Conservation (phyloP, 2,329 filamentous ascomycete species). For the Pestalotiopsis fici region DNA sequence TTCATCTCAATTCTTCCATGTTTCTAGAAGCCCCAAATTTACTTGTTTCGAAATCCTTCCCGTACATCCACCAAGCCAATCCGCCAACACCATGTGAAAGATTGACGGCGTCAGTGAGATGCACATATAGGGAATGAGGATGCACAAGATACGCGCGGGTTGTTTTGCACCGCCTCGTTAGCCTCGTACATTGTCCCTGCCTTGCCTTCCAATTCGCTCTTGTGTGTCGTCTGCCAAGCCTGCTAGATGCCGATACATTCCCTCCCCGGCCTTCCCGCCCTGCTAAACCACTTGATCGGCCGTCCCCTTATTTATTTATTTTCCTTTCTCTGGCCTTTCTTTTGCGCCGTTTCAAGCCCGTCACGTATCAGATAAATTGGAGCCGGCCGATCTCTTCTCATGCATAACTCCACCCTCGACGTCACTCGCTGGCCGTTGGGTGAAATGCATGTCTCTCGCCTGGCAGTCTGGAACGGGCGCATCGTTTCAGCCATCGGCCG, state of each 20-base stretch:
- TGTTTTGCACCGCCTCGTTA: neutral
- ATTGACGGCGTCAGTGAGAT: neutral
- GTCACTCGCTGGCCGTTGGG: neutral
- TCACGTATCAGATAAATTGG: slow-evolving; percentile 8
- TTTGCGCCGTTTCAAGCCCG: slow-evolving; percentile 2
- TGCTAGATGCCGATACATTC: neutral
- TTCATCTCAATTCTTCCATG: neutral
- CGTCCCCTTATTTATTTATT: neutral
- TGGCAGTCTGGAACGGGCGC: neutral
- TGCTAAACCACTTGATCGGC: neutral
- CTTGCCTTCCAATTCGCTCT: neutral
- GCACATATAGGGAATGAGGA: neutral
- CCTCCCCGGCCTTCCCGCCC: neutral
- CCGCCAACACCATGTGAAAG: neutral
- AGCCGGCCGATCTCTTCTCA: neutral
- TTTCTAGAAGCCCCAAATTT: neutral
- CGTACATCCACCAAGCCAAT: neutral
- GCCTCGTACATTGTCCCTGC: neutral
- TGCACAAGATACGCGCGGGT: neutral
- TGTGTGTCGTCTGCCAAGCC: neutral
- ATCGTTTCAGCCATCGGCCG: neutral
- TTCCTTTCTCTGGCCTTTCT: neutral
- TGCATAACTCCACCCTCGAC: neutral
- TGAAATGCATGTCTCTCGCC: neutral
- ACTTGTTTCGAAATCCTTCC: neutral